A percentile compares a stretch with the other conserved stretches of the same genome.
Evolutionary conservation across 2,329 filamentous ascomycete genomes (phyloP).

Genomic region (Lasiodiplodia theobromae): DNA sequence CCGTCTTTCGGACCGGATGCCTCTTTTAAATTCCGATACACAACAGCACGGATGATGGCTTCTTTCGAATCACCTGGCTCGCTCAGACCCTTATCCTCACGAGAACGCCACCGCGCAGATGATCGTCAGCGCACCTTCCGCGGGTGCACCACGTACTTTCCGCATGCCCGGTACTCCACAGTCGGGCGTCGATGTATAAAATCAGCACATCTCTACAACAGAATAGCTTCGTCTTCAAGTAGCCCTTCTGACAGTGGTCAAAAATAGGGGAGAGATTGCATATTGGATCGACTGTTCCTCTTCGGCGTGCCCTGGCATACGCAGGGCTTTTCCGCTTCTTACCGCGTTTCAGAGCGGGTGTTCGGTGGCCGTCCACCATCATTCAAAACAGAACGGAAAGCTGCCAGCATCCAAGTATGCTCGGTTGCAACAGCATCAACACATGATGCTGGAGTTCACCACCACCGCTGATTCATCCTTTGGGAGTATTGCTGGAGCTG

Average conservation of each 20-base stretch:
- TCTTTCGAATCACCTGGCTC: neutral
- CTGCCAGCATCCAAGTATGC: neutral
- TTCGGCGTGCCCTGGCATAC: neutral
- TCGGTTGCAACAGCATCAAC: neutral
- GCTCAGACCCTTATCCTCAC: neutral
- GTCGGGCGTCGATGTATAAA: neutral
- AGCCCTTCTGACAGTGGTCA: neutral
- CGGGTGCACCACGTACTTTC: neutral
- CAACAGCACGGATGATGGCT: neutral
- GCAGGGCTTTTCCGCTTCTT: no score
- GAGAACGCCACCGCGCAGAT: neutral
- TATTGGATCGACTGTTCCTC: neutral
- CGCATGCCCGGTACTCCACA: neutral
- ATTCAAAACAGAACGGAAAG: neutral
- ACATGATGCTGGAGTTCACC: neutral
- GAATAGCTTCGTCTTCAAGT: neutral
- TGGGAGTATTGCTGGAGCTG: no score
- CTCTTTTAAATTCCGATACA: neutral
- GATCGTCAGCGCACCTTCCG: neutral
- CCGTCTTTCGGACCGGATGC: neutral
- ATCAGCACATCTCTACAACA: neutral
- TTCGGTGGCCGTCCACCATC: neutral
- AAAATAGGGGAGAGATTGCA: no score
- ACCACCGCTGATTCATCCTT: neutral
- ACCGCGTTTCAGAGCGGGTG: neutral